A percentile compares a stretch with the other conserved stretches of the same genome.
phyloP scores from a whole-genome alignment of 805 yeast species.

The Candida ulmi region DNA sequence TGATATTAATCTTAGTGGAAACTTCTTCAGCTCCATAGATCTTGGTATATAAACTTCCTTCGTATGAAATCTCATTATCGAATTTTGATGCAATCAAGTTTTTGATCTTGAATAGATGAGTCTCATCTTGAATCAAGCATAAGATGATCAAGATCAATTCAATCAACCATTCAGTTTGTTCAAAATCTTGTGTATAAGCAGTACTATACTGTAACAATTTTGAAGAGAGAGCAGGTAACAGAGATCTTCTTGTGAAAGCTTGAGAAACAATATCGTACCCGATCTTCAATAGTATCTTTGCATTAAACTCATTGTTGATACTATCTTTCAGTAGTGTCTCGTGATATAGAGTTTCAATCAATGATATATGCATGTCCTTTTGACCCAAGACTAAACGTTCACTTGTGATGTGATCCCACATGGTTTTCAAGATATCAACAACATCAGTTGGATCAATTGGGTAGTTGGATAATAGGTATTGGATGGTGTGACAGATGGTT shows the following conservation, averaged over 20 bases:
- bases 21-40: slow-evolving; percentile 58
- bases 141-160: slow-evolving; percentile 40
- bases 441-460: slow-evolving; percentile 20
- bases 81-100: slow-evolving; percentile 45
- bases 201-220: slow-evolving; percentile 41
- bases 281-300: slow-evolving; percentile 23
- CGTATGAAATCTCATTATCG: slow-evolving; percentile 37
- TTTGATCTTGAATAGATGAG: slow-evolving; percentile 56
- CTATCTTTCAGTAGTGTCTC: slow-evolving; percentile 35
- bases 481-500: slow-evolving; percentile 11
- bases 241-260: slow-evolving; percentile 58
- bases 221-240: slow-evolving; percentile 55
- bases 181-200: slow-evolving; percentile 28
- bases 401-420: slow-evolving; percentile 56
- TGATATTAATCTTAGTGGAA: slow-evolving; percentile 43
- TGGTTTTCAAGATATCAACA: slow-evolving; percentile 29
- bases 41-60: slow-evolving; percentile 35
- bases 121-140: slow-evolving; percentile 46
- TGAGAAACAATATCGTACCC: slow-evolving; percentile 40
- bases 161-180: slow-evolving; percentile 44
- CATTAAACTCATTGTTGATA: slow-evolving; percentile 22
- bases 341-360: slow-evolving; percentile 48
- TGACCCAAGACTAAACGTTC: slow-evolving; percentile 64
- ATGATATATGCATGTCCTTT: slow-evolving; percentile 50
- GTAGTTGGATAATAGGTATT: slow-evolving; percentile 14